Conservation (phyloP, 805 yeast genomes). For the Metschnikowia anglica region DNA sequence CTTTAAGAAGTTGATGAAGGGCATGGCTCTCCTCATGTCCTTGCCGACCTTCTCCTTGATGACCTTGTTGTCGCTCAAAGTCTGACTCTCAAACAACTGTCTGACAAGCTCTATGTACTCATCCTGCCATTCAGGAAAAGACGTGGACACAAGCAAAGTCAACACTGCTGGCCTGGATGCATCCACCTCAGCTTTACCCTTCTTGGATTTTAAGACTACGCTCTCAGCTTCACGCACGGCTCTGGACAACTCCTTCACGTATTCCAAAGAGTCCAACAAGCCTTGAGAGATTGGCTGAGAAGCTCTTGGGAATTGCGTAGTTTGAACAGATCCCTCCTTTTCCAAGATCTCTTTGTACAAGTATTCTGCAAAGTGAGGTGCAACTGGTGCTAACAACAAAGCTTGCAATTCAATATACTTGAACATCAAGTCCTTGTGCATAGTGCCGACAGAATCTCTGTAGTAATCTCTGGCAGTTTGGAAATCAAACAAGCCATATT, state of each 20-base stretch:
- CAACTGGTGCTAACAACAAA: conserved; percentile 82
- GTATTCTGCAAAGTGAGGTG: conserved; percentile 94
- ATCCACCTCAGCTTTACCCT: conserved; percentile 81
- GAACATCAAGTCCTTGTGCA: conserved; percentile 81
- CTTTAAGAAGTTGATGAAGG: conserved; percentile 84
- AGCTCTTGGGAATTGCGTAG: conserved; percentile 79
- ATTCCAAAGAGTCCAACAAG: conserved; percentile 66
- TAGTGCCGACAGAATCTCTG: conserved; percentile 69
- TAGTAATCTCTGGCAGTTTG: conserved; percentile 95
- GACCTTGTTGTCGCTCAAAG: conserved; percentile 62
- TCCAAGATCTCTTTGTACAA: conserved; percentile 80
- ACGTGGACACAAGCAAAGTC: conserved; percentile 68
- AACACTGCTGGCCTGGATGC: conserved; percentile 68
- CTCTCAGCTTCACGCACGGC: conserved; percentile 93
- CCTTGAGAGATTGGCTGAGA: conserved; percentile 61
- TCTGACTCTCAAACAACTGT: conserved; percentile 63
- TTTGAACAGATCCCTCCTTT: conserved; percentile 64
- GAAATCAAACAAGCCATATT: conserved; percentile 88
- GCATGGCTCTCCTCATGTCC: conserved; percentile 98
- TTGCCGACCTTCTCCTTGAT: conserved; percentile 69
- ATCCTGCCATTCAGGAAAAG: conserved; percentile 76
- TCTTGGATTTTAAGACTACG: conserved; percentile 72
- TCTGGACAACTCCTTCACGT: conserved; percentile 76
- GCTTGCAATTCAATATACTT: conserved; percentile 87
- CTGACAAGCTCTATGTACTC: conserved; percentile 66